Evolutionary conservation across 768 basidiomycete genomes (phyloP), one percentile per base, ranked within the genome.

Genomic region (Hericium erinaceus): DNA sequence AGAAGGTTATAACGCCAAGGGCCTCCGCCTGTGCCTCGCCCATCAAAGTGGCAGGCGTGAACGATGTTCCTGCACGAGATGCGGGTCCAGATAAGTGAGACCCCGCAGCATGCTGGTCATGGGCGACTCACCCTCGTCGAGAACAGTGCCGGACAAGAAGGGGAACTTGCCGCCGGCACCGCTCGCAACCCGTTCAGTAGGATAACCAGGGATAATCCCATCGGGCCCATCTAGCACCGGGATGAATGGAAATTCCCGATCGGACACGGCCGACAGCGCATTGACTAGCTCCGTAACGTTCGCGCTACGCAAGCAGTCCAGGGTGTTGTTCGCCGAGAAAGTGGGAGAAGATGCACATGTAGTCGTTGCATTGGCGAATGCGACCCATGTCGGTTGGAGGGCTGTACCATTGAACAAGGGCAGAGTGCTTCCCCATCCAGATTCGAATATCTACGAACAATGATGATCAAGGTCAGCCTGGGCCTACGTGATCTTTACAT

Each of bases 131-230:
- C 79, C 77, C 70, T 79, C 78, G 60, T 80, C 77, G 4, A 74
- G 64, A 59, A 68, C 71, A 4, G 74, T 73, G 15, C 78, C 77
- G 48, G 74, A 65, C 22, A 80, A 78, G 60, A 77, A 76, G 0
- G 78, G 77, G 2, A 80, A 55, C 15, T 64, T 62, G 2, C 72
- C 68, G 57, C 75, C 76, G 1, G 66, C 66, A 0, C 73, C 60
- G 52, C 61, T 3, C 51, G 69, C 60, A 18, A 67, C 46, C 11
- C 76, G 66, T 33, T 56, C 64, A 1, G 76, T 76, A 5, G 74
- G 72, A 11, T 70, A 58, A 44, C 74, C 77, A 1, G 73, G 73
- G 41, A 75, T 64, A 2, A 79, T 54, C 0, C 76, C 75, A 0
- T 64, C 68, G 2, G 67, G 68, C 0, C 77, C 76, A 54, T 80